These are phyloP conservation scores for Sugiyamaella novakii DNA, from an alignment of 1,139 yeast genomes.

Conservation along the genomic window DNA sequence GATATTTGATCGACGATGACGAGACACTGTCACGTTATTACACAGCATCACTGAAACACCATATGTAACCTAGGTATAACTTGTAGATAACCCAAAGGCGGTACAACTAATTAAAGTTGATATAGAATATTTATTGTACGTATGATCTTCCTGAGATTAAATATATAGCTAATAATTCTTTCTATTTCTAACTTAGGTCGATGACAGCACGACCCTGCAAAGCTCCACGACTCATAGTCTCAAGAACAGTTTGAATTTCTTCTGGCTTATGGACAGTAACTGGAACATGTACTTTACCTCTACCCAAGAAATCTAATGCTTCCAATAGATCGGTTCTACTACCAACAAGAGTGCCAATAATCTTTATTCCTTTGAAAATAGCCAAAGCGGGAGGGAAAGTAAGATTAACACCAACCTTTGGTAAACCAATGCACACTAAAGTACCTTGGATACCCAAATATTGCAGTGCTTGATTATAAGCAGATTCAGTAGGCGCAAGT, in stretches of 20 bases:
- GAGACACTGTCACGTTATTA: too few species aligned
- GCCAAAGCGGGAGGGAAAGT: conserved; percentile 55
- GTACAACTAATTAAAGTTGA: too few species aligned
- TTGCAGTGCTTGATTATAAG: conserved; percentile 61
- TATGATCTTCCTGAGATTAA: too few species aligned
- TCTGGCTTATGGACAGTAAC: conserved; percentile 62
- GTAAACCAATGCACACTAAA: conserved; percentile 71
- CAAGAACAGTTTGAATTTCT: conserved; percentile 57
- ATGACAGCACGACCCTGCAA: conserved; percentile 69
- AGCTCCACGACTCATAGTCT: conserved; percentile 64
- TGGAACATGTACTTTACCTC: conserved; percentile 65
- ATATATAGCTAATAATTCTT: too few species aligned
- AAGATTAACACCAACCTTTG: conserved; percentile 59
- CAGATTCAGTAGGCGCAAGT: conserved; percentile 69
- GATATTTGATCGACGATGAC: too few species aligned
- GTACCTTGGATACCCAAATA: conserved; percentile 70
- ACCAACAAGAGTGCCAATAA: conserved; percentile 70
- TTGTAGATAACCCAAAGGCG: too few species aligned
- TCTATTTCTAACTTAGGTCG: conserved; percentile 44
- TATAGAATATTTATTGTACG: too few species aligned
- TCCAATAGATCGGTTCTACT: conserved; percentile 71
- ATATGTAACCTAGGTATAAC: too few species aligned
- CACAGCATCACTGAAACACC: too few species aligned
- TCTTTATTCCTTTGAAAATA: conserved; percentile 59
- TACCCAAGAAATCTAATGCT: conserved; percentile 64